A percentile compares a stretch with the other conserved stretches of the same genome.
Conservation (phyloP, 2,329 filamentous ascomycete genomes). For the Pseudocercospora musae region DNA sequence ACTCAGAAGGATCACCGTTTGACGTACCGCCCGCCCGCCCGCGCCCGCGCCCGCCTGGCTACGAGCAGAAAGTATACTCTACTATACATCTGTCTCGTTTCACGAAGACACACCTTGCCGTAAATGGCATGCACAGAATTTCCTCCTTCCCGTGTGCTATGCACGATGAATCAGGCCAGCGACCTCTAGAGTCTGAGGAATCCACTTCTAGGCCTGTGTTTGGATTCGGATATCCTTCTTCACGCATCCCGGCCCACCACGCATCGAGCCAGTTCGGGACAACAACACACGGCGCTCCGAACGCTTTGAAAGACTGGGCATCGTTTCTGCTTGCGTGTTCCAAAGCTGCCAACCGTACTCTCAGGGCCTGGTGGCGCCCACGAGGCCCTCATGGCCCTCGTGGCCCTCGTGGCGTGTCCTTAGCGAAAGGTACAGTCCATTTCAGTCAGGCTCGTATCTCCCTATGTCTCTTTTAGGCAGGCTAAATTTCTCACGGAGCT, state of each 20-base stretch:
- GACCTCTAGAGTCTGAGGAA: not conserved
- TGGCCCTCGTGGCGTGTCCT: not conserved
- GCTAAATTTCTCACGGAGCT: not conserved
- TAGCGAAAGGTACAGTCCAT: conserved; percentile 1
- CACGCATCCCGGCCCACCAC: not conserved
- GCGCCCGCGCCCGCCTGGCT: no score
- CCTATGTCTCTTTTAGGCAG: not conserved
- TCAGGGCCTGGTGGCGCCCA: not conserved
- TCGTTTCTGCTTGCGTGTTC: not conserved
- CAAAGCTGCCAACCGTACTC: not conserved
- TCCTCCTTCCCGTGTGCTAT: not conserved
- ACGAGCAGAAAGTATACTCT: no score
- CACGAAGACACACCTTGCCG: not conserved
- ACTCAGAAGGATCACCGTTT: no score
- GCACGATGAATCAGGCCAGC: not conserved
- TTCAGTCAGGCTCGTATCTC: not conserved
- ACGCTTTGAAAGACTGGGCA: not conserved
- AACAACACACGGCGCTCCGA: not conserved
- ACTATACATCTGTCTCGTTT: no score
- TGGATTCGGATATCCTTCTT: not conserved
- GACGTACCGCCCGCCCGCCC: no score
- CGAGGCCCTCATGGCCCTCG: not conserved
- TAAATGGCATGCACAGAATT: not conserved
- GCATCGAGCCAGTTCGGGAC: not conserved
- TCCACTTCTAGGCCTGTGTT: not conserved